Percentiles rank a stretch among this genome's conserved stretches.
phyloP scores from a whole-genome alignment of 805 yeast genomes.

The Cyberlindnera nakhonratchasimensis region DNA sequence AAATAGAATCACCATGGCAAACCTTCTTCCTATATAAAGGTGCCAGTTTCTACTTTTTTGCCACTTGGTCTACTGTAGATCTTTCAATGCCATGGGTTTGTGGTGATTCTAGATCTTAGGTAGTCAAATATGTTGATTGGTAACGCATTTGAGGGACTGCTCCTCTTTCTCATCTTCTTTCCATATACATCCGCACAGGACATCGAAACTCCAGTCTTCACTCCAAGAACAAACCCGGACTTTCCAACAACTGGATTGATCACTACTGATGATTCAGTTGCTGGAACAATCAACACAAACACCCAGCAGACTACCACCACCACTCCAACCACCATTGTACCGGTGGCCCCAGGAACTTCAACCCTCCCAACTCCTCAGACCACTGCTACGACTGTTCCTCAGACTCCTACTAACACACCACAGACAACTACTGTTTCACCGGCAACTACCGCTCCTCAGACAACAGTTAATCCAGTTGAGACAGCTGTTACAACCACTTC shows the following conservation, averaged over 20 bases:
- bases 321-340: not conserved
- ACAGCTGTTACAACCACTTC: constrained; percentile 10
- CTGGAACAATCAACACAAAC: constrained; percentile 20
- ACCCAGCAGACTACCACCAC: constrained; percentile 15
- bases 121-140: too few species aligned
- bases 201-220: constrained; percentile 15
- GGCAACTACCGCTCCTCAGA: constrained; percentile 6
- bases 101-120: too few species aligned
- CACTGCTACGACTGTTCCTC: constrained; percentile 7
- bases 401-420: not conserved
- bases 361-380: not conserved
- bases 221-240: constrained; percentile 20
- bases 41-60: too few species aligned
- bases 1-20: too few species aligned
- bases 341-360: not conserved
- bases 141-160: too few species aligned
- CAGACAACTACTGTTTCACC: not conserved
- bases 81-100: too few species aligned
- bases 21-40: too few species aligned
- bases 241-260: constrained; percentile 17
- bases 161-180: not conserved
- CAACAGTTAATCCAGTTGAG: constrained; percentile 11
- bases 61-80: too few species aligned
- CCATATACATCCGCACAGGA: not conserved
- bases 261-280: constrained; percentile 18